Evolutionary conservation across 139 green algal species (phyloP).

Genomic region (Auxenochlorella pyrenoidosa): DNA sequence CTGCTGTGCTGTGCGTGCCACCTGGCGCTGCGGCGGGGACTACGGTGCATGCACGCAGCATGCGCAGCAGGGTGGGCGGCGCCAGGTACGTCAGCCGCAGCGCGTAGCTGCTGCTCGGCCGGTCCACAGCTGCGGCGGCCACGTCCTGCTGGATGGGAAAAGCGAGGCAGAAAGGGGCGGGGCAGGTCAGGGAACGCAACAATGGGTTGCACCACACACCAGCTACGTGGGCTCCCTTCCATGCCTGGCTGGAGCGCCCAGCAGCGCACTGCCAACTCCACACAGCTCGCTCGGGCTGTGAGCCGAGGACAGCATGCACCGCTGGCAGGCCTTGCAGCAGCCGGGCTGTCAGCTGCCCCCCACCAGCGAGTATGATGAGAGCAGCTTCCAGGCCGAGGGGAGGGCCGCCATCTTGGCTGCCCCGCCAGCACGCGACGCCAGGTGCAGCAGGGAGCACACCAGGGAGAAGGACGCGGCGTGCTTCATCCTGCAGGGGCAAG

Average conservation of each 20-base stretch:
- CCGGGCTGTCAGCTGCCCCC: not conserved
- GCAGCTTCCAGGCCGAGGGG: not conserved
- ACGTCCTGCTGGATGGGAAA: not conserved
- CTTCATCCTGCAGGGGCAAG: not conserved
- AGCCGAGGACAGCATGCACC: too few species aligned
- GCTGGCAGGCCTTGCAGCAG: too few species aligned
- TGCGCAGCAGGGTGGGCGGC: constrained; percentile 4
- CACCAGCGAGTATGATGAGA: not conserved
- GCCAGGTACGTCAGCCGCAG: not conserved
- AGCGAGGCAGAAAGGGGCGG: not conserved
- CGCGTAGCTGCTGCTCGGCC: not conserved
- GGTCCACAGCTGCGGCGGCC: not conserved
- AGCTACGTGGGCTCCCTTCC: too few species aligned
- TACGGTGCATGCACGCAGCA: constrained; percentile 15
- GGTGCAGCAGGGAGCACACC: not conserved
- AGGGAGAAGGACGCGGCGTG: not conserved
- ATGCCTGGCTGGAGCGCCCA: too few species aligned
- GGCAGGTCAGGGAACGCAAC: too few species aligned
- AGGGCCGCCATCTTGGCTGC: not conserved
- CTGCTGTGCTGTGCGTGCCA: not conserved
- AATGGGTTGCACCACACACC: too few species aligned
- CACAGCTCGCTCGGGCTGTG: too few species aligned
- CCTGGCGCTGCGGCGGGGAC: not conserved
- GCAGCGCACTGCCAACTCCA: too few species aligned
- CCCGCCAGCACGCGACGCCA: not conserved